A percentile compares a stretch with the other conserved stretches of the same genome.
phyloP scores from a whole-genome alignment of 495 filamentous ascomycete genomes.

The Annulohypoxylon maeteangense region DNA sequence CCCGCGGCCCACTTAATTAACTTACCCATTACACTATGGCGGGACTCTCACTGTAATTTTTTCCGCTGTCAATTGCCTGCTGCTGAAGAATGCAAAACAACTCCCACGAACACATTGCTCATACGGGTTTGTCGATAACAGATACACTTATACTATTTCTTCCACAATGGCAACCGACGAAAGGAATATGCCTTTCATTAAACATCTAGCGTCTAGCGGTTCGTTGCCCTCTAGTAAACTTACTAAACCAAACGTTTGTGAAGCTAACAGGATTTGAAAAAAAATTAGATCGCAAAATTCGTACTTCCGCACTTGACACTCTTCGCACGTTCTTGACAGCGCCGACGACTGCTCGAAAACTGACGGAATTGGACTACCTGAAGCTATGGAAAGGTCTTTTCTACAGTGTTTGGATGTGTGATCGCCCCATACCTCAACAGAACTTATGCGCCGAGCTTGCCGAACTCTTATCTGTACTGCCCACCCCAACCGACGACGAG shows the following conservation, averaged over 20 bases:
- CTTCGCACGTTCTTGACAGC: conserved; percentile 82
- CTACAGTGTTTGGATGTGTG: conserved; percentile 96
- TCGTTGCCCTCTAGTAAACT: conserved; percentile 24
- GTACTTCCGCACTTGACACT: conserved; percentile 81
- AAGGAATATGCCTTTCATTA: conserved; percentile 62
- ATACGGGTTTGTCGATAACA: background rate
- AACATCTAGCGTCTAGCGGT: conserved; percentile 64
- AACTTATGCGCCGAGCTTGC: conserved; percentile 82
- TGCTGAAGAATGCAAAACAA: too few species aligned
- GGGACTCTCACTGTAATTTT: conserved; percentile 34
- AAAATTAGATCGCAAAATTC: conserved; percentile 76
- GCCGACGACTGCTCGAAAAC: conserved; percentile 58
- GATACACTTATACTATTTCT: background rate
- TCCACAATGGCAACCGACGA: conserved; percentile 55
- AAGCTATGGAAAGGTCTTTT: conserved; percentile 98
- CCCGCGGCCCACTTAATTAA: conserved; percentile 25
- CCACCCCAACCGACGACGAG: conserved; percentile 56
- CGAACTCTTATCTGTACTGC: conserved; percentile 72
- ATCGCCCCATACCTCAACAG: conserved; percentile 88
- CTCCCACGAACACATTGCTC: background rate
- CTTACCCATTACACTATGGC: too few species aligned
- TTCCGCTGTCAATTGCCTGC: too few species aligned
- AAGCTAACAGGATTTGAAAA: conserved; percentile 5
- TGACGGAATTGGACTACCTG: conserved; percentile 79
- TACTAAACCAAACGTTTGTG: background rate